Percentiles rank a stretch among this genome's conserved stretches.
These are phyloP conservation scores for Penicillium macrosclerotiorum DNA, from an alignment of 495 filamentous ascomycete genomes.

Conservation along the genomic window DNA sequence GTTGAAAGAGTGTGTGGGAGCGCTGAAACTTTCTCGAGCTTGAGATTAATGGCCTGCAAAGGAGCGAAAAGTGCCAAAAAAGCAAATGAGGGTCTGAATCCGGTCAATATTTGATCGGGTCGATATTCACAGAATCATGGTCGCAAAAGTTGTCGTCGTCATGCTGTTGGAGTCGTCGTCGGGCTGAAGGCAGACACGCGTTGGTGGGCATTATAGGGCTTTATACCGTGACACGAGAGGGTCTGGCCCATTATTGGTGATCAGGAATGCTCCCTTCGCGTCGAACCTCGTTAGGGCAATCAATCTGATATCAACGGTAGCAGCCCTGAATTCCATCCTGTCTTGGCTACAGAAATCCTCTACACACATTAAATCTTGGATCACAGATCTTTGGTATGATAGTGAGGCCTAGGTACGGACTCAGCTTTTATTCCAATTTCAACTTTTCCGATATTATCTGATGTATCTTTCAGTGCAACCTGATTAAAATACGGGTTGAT, in stretches of 20 bases:
- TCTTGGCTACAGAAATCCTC: conserved; percentile 8
- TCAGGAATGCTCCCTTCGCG: conserved; percentile 22
- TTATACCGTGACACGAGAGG: conserved; percentile 13
- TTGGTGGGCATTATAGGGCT: conserved; percentile 9
- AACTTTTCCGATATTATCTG: too few relatives aligned
- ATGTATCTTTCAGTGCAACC: too few relatives aligned
- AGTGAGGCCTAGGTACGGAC: too few relatives aligned
- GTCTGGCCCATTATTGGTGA: conserved; percentile 13
- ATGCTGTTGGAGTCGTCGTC: conserved; percentile 3
- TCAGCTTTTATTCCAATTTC: too few relatives aligned
- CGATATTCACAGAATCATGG: conserved; percentile 1
- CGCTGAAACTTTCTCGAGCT: too few relatives aligned
- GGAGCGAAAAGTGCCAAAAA: too few relatives aligned
- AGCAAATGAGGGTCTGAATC: not conserved
- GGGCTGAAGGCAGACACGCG: not conserved
- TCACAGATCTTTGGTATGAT: too few relatives aligned
- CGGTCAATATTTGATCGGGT: not conserved
- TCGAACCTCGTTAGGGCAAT: conserved; percentile 15
- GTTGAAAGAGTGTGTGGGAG: too few relatives aligned
- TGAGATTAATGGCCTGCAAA: too few relatives aligned
- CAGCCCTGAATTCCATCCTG: conserved; percentile 26
- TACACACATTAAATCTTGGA: too few relatives aligned
- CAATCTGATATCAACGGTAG: conserved; percentile 19
- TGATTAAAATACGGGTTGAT: too few relatives aligned
- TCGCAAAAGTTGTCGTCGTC: conserved; percentile 7